Evolutionary conservation across 148 eudicot genomes (phyloP).

Genomic region (Arbutus unedo): DNA sequence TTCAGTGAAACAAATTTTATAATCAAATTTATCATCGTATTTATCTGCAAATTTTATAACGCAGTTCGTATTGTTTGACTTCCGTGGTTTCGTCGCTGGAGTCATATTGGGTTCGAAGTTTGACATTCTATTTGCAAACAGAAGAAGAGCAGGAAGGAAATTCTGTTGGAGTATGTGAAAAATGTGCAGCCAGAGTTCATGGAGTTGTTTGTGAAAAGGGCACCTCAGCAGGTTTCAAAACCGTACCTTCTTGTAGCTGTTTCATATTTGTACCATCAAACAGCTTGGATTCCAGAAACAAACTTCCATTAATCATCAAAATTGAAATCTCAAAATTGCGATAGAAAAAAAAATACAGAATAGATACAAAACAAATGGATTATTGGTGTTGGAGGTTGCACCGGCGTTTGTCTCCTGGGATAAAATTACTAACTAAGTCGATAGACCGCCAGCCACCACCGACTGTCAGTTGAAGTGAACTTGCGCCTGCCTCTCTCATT

Average conservation of each 20-base stretch:
- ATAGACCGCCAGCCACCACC: no score
- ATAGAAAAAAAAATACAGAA: no score
- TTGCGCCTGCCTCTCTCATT: no score
- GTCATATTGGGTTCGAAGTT: background rate
- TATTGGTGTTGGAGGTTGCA: no score
- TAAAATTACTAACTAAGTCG: no score
- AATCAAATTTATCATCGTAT: background rate
- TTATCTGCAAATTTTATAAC: background rate
- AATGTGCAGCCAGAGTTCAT: constrained; percentile 84
- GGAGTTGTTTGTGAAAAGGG: constrained; percentile 86
- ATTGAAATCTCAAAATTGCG: no score
- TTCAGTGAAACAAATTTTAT: background rate
- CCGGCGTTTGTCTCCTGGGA: no score
- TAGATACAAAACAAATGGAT: no score
- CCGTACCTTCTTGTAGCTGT: constrained; percentile 1
- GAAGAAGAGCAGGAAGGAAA: constrained; percentile 71
- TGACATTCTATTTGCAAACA: constrained; percentile 17
- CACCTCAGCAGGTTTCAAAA: constrained; percentile 67
- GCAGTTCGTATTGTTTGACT: no score
- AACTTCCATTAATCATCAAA: no score
- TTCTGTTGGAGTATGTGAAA: constrained; percentile 75
- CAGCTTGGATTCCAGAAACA: no score
- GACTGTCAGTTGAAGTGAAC: no score
- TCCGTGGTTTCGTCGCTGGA: background rate
- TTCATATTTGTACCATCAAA: background rate